These are phyloP conservation scores for Omphalea diandra DNA, from an alignment of 441 rosid genomes.

Conservation along the genomic window DNA sequence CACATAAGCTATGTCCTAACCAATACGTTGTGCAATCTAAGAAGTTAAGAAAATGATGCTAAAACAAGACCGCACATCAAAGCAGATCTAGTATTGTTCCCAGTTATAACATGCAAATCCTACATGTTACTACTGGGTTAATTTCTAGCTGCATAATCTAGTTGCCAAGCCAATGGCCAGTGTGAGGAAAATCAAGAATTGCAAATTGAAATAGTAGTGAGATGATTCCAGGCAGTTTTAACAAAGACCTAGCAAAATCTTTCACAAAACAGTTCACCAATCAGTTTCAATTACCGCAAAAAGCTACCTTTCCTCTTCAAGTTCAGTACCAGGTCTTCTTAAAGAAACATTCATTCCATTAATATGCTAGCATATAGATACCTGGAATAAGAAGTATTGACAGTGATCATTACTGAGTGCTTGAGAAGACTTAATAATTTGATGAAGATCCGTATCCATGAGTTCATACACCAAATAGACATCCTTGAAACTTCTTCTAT, in stretches of 20 bases:
- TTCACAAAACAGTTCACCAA: background rate
- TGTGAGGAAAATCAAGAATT: background rate
- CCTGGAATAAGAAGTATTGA: constrained; percentile 89
- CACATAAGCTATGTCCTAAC: background rate
- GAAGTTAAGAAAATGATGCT: background rate
- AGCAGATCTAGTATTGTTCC: background rate
- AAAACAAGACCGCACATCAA: background rate
- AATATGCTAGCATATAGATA: constrained; percentile 16
- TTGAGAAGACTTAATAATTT: constrained; percentile 82
- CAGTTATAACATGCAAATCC: background rate
- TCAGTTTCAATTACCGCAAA: background rate
- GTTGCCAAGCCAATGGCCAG: background rate
- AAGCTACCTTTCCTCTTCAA: background rate
- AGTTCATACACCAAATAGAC: constrained; percentile 88
- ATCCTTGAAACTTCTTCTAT: constrained; percentile 67
- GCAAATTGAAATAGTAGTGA: background rate
- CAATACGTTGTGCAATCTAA: background rate
- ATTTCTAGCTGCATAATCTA: background rate
- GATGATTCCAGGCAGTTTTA: background rate
- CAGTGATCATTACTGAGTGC: constrained; percentile 72
- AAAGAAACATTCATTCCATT: background rate
- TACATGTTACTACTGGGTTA: background rate
- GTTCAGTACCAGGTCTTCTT: background rate
- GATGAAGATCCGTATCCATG: constrained; percentile 88
- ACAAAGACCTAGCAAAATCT: background rate